phyloP scores from a whole-genome alignment of 164 flowering plant species.

The Vitis cinerea region DNA sequence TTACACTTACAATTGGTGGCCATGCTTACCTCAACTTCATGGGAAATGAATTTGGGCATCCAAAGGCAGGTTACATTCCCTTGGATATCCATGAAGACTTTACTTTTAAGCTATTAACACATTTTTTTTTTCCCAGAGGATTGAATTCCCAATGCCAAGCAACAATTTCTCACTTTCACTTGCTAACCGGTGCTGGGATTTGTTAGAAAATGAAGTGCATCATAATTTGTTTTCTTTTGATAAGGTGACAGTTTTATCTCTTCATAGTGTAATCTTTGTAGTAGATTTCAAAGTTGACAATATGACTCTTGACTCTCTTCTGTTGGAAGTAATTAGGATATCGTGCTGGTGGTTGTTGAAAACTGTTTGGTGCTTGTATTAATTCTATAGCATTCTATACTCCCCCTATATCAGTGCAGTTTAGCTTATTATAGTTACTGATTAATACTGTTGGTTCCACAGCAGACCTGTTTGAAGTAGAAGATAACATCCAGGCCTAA shows the following conservation, averaged over 20 bases:
- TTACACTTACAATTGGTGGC: slow-evolving; percentile 82
- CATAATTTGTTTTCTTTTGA: slow-evolving; percentile 63
- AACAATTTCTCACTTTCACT: slow-evolving; percentile 77
- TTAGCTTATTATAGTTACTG: no score
- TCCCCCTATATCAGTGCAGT: neutral
- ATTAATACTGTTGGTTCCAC: no score
- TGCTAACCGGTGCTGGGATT: slow-evolving; percentile 85
- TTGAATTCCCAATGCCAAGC: slow-evolving; percentile 90
- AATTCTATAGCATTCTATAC: neutral
- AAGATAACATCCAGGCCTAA: neutral
- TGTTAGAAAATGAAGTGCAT: slow-evolving; percentile 53
- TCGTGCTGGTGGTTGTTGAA: neutral
- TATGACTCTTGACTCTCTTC: neutral
- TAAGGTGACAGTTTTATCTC: slow-evolving; percentile 46
- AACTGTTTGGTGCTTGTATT: neutral
- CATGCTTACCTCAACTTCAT: slow-evolving; percentile 94
- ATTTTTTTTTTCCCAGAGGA: slow-evolving; percentile 47
- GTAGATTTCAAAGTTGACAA: neutral
- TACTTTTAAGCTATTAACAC: slow-evolving; percentile 14
- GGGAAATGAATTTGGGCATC: slow-evolving; percentile 99
- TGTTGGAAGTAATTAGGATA: neutral
- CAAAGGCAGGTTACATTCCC: slow-evolving; percentile 48
- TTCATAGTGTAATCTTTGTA: neutral
- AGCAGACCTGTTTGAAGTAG: neutral
- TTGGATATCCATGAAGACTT: neutral